Percentiles rank a stretch among this genome's conserved stretches.
Conservation (phyloP, 805 yeast species). For the Candida fluviatilis region DNA sequence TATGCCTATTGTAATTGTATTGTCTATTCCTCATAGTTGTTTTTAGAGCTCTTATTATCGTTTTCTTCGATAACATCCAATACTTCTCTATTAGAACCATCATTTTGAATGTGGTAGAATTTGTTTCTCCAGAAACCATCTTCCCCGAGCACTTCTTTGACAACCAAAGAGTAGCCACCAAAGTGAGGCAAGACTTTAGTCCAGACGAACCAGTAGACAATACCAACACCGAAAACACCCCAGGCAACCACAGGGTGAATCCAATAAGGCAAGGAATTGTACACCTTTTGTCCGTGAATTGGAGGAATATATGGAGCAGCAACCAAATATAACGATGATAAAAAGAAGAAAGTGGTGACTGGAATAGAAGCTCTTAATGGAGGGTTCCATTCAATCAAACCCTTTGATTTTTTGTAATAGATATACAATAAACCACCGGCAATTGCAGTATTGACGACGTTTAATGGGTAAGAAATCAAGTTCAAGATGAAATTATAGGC, state of each 20-base stretch:
- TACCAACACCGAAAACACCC: conserved; percentile 67
- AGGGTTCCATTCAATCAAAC: conserved; percentile 60
- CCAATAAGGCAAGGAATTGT: conserved; percentile 69
- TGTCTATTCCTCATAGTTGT: not conserved
- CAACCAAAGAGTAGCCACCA: conserved; percentile 49
- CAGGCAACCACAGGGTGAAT: conserved; percentile 79
- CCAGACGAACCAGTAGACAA: conserved; percentile 65
- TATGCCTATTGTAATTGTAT: not conserved
- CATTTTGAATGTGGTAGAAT: conserved; percentile 40
- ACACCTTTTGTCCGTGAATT: conserved; percentile 58
- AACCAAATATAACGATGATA: conserved; percentile 63
- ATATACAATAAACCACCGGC: conserved; percentile 60
- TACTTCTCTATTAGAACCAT: conserved; percentile 9
- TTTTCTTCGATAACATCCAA: conserved; percentile 5
- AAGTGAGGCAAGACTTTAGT: conserved; percentile 50
- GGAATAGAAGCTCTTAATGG: conserved; percentile 63
- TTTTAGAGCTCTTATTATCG: not conserved
- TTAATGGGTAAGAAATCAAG: conserved; percentile 76
- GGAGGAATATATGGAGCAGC: conserved; percentile 83
- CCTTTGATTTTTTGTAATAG: conserved; percentile 48
- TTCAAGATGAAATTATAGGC: conserved; percentile 80
- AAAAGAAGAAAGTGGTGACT: conserved; percentile 59
- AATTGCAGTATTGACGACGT: conserved; percentile 65
- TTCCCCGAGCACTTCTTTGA: conserved; percentile 52
- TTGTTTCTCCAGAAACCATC: conserved; percentile 74